Conservation (phyloP, 768 basidiomycete species). For the Agaricus blazei region DNA sequence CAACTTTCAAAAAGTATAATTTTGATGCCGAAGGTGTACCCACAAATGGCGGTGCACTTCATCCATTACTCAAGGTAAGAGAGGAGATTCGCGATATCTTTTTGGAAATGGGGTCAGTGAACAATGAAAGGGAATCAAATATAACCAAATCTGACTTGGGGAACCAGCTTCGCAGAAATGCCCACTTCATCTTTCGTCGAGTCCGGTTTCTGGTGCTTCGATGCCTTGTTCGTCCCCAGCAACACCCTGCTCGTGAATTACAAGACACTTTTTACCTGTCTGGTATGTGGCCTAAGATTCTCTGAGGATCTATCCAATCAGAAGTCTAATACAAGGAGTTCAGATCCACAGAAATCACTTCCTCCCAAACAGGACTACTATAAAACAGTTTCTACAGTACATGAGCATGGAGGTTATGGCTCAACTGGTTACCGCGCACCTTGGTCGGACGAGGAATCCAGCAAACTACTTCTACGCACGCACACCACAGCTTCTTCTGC, state of each 20-base stretch:
- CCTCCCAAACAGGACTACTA: conserved; percentile 81
- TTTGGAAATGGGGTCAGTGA: conserved; percentile 93
- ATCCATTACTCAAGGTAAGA: conserved; percentile 94
- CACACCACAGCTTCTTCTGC: conserved; percentile 96
- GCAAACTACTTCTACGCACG: conserved; percentile 88
- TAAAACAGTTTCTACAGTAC: conserved; percentile 74
- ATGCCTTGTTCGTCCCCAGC: conserved; percentile 96
- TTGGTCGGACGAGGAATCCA: conserved; percentile 90
- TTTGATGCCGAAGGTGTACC: conserved; percentile 94
- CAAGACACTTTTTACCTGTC: conserved; percentile 99
- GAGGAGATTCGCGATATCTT: conserved; percentile 98
- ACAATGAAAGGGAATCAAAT: not conserved
- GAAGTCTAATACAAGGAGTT: not conserved
- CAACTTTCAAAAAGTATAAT: conserved; percentile 97
- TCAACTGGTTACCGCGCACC: conserved; percentile 97
- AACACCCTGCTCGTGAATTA: conserved; percentile 95
- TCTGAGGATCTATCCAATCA: not conserved
- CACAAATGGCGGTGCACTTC: conserved; percentile 86
- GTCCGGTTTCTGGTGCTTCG: conserved; percentile 99
- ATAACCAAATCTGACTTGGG: not conserved
- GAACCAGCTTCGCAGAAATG: conserved; percentile 91
- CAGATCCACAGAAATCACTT: conserved; percentile 77
- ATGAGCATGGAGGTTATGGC: conserved; percentile 84
- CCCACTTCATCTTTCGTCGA: conserved; percentile 94
- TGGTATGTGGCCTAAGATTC: conserved; percentile 37